phyloP scores from a whole-genome alignment of 345 rosid species.

The Streptanthus diversifolius region DNA sequence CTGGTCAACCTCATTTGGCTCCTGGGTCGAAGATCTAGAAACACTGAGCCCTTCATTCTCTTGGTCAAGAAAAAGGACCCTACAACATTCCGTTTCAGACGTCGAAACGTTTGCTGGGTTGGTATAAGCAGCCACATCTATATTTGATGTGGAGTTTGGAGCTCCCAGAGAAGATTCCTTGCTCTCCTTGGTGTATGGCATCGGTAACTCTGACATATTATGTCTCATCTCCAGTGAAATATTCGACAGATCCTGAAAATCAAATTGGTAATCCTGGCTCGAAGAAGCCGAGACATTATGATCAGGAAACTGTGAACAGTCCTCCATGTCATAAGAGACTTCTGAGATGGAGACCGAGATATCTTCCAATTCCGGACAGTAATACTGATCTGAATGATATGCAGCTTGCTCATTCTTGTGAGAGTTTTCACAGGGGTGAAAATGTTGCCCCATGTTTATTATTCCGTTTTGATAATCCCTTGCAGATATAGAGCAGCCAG shows the following conservation, averaged over 20 bases:
- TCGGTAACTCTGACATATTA: constrained; percentile 44
- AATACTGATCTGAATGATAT: constrained; percentile 61
- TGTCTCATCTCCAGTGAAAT: constrained; percentile 50
- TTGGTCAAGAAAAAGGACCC: constrained; percentile 70
- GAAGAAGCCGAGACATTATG: constrained; percentile 42
- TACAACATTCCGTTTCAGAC: constrained; percentile 83
- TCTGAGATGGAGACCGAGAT: constrained; percentile 58
- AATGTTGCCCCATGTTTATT: constrained; percentile 42
- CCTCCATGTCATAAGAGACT: constrained; percentile 53
- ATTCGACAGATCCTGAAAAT: constrained; percentile 46
- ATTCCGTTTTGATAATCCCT: constrained; percentile 42
- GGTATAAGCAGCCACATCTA: constrained; percentile 33
- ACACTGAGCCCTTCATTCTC: constrained; percentile 44
- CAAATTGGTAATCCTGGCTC: constrained; percentile 48
- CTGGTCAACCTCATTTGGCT: constrained; percentile 34
- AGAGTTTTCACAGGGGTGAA: constrained; percentile 43
- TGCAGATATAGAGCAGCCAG: constrained; percentile 61
- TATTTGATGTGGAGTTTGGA: constrained; percentile 44
- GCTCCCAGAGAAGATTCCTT: constrained; percentile 38
- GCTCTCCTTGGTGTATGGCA: constrained; percentile 41
- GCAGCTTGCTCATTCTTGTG: constrained; percentile 51
- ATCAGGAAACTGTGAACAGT: constrained; percentile 51
- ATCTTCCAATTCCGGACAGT: constrained; percentile 48
- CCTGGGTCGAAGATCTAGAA: constrained; percentile 42
- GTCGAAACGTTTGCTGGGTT: constrained; percentile 47